Evolutionary conservation across 2,329 filamentous ascomycete genomes (phyloP).

Genomic region (Cladosporium sp.): DNA sequence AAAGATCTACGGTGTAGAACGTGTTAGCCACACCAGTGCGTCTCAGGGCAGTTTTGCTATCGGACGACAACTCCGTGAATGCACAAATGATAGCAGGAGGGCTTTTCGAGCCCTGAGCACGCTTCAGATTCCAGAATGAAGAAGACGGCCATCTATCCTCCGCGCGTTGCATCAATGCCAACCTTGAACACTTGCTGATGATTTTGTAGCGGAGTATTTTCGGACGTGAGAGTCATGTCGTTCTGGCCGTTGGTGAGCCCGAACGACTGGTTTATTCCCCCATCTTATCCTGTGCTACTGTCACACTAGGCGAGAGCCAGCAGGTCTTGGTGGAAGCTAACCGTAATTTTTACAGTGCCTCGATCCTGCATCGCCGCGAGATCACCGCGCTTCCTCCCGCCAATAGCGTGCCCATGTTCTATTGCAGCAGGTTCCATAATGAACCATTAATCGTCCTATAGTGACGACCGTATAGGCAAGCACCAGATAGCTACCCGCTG

Average conservation of each 20-base stretch:
- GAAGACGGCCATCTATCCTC: background rate
- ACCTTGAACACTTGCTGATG: background rate
- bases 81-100: too few species aligned
- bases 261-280: background rate
- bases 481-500: background rate
- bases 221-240: background rate
- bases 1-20: background rate
- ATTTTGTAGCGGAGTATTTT: background rate
- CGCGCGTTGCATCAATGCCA: background rate
- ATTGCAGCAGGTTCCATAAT: background rate
- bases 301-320: background rate
- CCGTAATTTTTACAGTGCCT: background rate
- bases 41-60: background rate
- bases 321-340: background rate
- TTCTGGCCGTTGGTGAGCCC: background rate
- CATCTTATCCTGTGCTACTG: background rate
- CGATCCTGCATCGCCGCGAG: background rate
- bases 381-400: background rate
- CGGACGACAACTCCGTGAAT: background rate
- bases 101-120: too few species aligned
- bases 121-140: background rate
- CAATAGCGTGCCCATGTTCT: slow-evolving; percentile 1
- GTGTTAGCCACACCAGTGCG: background rate
- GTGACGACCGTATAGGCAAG: background rate
- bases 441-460: background rate